These are phyloP conservation scores for Pezicula neosporulosa DNA, from an alignment of 2,329 filamentous ascomycete genomes.

Conservation along the genomic window DNA sequence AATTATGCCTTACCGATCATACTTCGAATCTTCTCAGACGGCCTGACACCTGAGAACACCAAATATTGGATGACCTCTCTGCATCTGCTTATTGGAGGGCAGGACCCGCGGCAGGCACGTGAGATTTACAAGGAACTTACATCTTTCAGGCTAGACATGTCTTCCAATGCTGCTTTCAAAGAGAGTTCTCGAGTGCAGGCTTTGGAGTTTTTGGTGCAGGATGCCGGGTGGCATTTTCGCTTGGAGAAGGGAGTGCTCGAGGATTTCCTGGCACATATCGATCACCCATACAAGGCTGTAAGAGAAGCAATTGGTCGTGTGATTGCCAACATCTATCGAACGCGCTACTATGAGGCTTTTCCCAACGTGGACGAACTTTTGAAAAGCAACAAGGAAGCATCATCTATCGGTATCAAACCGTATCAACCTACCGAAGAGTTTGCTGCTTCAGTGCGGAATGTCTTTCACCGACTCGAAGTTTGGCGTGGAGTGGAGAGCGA, in stretches of 20 bases:
- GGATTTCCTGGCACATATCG: constrained; percentile 85
- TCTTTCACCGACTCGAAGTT: constrained; percentile 76
- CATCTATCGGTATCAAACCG: constrained; percentile 79
- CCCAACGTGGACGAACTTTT: constrained; percentile 73
- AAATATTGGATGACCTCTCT: constrained; percentile 94
- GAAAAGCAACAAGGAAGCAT: constrained; percentile 72
- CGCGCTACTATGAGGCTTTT: constrained; percentile 92
- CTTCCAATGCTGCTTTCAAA: constrained; percentile 96
- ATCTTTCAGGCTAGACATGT: constrained; percentile 87
- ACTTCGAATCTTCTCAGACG: constrained; percentile 82
- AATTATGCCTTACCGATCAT: constrained; percentile 87
- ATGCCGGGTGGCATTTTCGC: constrained; percentile 95
- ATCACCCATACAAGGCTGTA: constrained; percentile 97
- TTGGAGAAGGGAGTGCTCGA: constrained; percentile 82
- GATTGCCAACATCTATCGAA: constrained; percentile 83
- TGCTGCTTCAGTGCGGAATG: constrained; percentile 62
- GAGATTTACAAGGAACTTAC: constrained; percentile 81
- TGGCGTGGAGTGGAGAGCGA: constrained; percentile 83
- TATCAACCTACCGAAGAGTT: constrained; percentile 79
- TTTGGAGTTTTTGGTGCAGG: constrained; percentile 81
- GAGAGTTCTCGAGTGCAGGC: constrained; percentile 95
- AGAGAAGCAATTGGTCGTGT: constrained; percentile 92
- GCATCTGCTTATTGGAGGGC: constrained; percentile 81
- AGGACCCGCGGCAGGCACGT: constrained; percentile 83
- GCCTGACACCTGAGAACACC: constrained; percentile 89